Conservation (phyloP, 23 red algal species). For the Gracilariopsis chorda region DNA sequence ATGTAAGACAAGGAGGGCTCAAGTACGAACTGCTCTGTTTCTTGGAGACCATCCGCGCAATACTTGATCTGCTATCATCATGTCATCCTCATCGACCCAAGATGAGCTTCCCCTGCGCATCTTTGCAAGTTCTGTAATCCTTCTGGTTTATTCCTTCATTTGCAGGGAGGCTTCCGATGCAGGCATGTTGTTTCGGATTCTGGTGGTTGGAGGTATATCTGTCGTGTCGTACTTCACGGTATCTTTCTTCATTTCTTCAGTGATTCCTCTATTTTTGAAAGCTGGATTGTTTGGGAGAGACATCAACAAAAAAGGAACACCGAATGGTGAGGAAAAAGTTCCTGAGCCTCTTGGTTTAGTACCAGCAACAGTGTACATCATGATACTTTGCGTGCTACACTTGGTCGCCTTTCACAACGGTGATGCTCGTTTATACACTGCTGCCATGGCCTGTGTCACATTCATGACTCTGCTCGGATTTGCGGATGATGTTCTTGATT, state of each 20-base stretch:
- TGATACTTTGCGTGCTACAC: conserved; percentile 87
- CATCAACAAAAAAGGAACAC: conserved; percentile 92
- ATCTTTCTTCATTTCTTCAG: conserved; percentile 42
- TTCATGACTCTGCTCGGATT: conserved; percentile 98
- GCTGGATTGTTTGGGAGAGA: conserved; percentile 82
- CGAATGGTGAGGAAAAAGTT: conserved; percentile 46
- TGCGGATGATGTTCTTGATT: conserved; percentile 95
- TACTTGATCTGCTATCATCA: too few relatives aligned
- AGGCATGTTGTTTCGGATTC: neutral
- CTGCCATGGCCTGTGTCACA: conserved; percentile 91
- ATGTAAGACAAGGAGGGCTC: too few relatives aligned
- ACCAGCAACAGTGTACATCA: conserved; percentile 87
- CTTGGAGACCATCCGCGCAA: too few relatives aligned
- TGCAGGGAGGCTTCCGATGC: neutral
- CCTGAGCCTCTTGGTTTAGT: conserved; percentile 88
- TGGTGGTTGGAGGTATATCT: neutral
- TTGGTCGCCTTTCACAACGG: conserved; percentile 32
- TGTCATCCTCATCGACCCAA: too few relatives aligned
- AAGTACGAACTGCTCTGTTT: too few relatives aligned
- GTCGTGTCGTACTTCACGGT: conserved; percentile 4
- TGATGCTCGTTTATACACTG: conserved; percentile 77
- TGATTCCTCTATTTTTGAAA: conserved; percentile 65
- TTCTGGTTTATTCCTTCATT: neutral
- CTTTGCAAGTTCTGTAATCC: neutral
- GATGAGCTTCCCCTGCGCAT: too few relatives aligned